Evolutionary conservation across 306 rosid species (phyloP), one percentile per base, ranked within the genome.

Genomic region (Medicago truncatula): DNA sequence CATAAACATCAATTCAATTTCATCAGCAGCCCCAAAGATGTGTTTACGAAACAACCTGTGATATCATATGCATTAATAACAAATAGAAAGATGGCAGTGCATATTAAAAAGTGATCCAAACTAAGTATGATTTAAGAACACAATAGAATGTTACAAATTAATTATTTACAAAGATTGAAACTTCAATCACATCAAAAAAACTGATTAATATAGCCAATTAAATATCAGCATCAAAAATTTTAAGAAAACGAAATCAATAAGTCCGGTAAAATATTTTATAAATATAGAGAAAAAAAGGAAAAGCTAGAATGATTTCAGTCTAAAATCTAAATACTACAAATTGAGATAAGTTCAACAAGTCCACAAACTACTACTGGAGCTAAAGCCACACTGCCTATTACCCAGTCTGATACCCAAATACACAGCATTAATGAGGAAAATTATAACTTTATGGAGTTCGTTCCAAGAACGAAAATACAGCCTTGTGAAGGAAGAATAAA

Each of bases 11-110:
- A 95, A 82, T 79, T 95, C 98, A 83, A 89, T 78, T 86, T 92
- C 97, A 73, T 95, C 98, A 62, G 98, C 98, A n/a, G 88, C 92
- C 50, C 97, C 98, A 82, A 92, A 95, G 76, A 92, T 76, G 78
- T 87, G 83, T 79, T 90, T 95, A 9, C 96, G 97, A 78, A 92
- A 95, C 79, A 95, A 67, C 93, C 98, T 95, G 36, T 77, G 52
- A 39, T 44, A 62, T 73, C 56, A 68, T 80, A 36, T 17, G 34
- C 71, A 60, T 75, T 18, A 56, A 53, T 38, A 62, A 75, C 17
- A 15, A 68, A 59, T 44, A 69, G 18, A 34, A 58, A 21, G 38
- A 60, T 49, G 72, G 38, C 9, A 16, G 13, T 54, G 36, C 71
- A 74, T 28, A 17, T 10, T 38, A 67, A 28, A 73, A 25, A 70